A percentile compares a stretch with the other conserved stretches of the same genome.
Conservation (phyloP, 192 early-diverging fungal species). For the Gamsiella multidivaricata region DNA sequence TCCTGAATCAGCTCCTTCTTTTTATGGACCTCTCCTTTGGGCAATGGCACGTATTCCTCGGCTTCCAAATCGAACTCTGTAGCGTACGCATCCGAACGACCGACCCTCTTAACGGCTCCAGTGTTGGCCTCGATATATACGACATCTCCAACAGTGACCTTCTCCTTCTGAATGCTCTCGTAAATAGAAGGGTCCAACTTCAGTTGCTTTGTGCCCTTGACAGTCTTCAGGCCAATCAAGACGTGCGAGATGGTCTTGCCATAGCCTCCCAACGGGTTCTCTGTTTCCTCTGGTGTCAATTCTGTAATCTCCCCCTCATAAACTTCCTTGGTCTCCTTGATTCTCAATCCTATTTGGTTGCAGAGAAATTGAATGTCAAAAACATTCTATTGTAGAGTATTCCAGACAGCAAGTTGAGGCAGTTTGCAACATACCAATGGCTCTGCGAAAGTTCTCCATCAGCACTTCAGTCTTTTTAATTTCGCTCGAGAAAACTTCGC, state of each 20-base stretch:
- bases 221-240: constrained; percentile 95
- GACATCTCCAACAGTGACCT: constrained; percentile 95
- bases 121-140: constrained; percentile 99
- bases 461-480: constrained; percentile 99
- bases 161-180: constrained; percentile 97
- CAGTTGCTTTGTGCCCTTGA: constrained; percentile 98
- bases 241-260: constrained; percentile 97
- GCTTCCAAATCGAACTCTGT: constrained; percentile 99
- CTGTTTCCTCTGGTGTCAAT: constrained; percentile 95
- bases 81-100: constrained; percentile 97
- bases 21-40: constrained; percentile 99
- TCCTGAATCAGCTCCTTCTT: constrained; percentile 99
- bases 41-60: constrained; percentile 96
- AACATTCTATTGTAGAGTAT: neutral
- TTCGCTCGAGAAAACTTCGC: constrained; percentile 97
- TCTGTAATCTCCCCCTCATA: constrained; percentile 99
- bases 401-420: too few species aligned
- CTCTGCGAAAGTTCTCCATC: constrained; percentile 98
- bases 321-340: constrained; percentile 99
- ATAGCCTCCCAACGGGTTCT: constrained; percentile 98
- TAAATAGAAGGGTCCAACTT: constrained; percentile 98
- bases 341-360: constrained; percentile 75
- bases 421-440: constrained; percentile 75
- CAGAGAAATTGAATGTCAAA: neutral
- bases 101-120: constrained; percentile 97